phyloP scores from a whole-genome alignment of 805 yeast genomes.

The Grigorovia yakushimaensis region DNA sequence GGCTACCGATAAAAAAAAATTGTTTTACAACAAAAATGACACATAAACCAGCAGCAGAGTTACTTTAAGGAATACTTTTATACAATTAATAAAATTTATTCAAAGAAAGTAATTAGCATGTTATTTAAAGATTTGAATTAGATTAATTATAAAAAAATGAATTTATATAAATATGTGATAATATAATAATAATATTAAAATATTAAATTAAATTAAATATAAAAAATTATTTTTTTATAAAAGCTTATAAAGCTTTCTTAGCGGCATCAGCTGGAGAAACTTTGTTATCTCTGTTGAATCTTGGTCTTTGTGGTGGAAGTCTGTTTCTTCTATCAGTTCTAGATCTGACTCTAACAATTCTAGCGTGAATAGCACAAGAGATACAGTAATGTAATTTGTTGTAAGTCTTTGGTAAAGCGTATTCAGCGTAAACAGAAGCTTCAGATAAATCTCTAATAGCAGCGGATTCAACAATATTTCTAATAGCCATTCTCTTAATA shows the following conservation, averaged over 20 bases:
- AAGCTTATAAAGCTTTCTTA: conserved; percentile 63
- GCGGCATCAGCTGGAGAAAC: conserved; percentile 97
- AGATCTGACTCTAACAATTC: conserved; percentile 99
- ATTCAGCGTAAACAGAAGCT: conserved; percentile 98
- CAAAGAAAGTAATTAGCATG: not conserved
- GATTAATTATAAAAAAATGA: not conserved
- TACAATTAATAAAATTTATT: too few relatives aligned
- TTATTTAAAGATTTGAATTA: not conserved
- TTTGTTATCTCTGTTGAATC: conserved; percentile 94
- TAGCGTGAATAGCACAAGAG: conserved; percentile 99
- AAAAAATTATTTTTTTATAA: not conserved
- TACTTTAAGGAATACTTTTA: not conserved
- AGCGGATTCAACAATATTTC: conserved; percentile 99
- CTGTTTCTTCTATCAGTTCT: conserved; percentile 97
- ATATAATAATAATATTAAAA: not conserved
- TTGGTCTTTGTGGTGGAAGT: conserved; percentile 98
- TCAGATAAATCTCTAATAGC: conserved; percentile 99
- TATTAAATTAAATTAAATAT: not conserved
- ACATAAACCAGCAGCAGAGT: too few relatives aligned
- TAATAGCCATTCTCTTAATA: conserved; percentile 99
- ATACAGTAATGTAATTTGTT: conserved; percentile 99
- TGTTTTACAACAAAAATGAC: too few relatives aligned
- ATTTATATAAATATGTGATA: not conserved
- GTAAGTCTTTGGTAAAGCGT: conserved; percentile 99
- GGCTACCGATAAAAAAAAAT: too few relatives aligned